These are phyloP conservation scores for Dalbergia oliveri DNA, from an alignment of 306 rosid species.

Conservation along the genomic window DNA sequence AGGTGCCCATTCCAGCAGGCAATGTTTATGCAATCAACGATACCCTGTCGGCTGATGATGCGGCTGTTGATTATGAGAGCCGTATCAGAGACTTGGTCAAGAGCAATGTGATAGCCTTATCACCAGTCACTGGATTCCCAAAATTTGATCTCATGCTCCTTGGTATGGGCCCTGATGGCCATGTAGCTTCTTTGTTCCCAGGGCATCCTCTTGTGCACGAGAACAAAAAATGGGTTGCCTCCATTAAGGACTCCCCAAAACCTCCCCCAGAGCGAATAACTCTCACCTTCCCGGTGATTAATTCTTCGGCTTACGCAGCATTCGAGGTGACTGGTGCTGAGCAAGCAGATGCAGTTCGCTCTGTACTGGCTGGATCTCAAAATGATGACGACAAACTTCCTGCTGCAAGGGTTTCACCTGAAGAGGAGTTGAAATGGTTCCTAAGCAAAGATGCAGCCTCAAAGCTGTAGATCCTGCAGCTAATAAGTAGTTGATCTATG, in stretches of 20 bases:
- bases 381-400: conserved; percentile 69
- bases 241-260: conserved; percentile 86
- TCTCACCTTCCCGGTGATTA: conserved; percentile 85
- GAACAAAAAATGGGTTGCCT: conserved; percentile 84
- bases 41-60: conserved; percentile 84
- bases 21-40: conserved; percentile 84
- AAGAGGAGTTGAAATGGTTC: conserved; percentile 86
- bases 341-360: conserved; percentile 70
- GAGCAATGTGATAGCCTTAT: conserved; percentile 55
- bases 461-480: conserved; percentile 64
- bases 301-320: conserved; percentile 74
- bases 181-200: conserved; percentile 94
- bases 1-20: conserved; percentile 78
- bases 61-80: conserved; percentile 91
- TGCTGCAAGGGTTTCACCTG: conserved; percentile 75
- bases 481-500: conserved; percentile 21
- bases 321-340: conserved; percentile 78
- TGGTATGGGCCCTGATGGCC: conserved; percentile 99
- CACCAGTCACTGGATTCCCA: conserved; percentile 74
- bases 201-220: conserved; percentile 85
- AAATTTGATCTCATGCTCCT: conserved; percentile 92
- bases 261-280: conserved; percentile 97
- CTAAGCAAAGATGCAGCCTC: conserved; percentile 89
- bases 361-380: conserved; percentile 57
- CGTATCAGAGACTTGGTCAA: conserved; percentile 68